phyloP scores from a whole-genome alignment of 2,329 filamentous ascomycete species.

The Fusarium sp. region DNA sequence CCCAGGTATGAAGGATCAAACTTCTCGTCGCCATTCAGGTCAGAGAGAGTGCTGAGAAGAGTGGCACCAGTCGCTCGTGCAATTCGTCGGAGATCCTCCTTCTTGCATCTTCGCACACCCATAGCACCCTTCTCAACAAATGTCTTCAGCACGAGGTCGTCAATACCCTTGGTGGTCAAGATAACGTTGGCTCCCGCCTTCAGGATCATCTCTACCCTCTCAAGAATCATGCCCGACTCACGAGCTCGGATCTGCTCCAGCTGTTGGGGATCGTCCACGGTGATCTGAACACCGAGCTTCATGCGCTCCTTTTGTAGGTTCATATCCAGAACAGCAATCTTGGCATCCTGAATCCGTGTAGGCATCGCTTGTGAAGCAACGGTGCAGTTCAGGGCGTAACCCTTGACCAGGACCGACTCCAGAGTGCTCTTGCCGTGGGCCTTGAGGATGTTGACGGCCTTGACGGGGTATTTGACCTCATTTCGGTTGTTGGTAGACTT shows the following conservation, averaged over 20 bases:
- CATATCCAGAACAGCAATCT: conserved; percentile 97
- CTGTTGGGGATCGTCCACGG: conserved; percentile 96
- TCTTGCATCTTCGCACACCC: conserved; percentile 96
- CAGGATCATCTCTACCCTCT: conserved; percentile 96
- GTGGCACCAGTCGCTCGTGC: conserved; percentile 96
- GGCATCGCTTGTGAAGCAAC: conserved; percentile 98
- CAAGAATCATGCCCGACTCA: conserved; percentile 92
- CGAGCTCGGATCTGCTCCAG: conserved; percentile 96
- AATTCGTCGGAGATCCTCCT: conserved; percentile 96
- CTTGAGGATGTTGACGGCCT: conserved; percentile 98
- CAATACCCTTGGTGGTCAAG: conserved; percentile 97
- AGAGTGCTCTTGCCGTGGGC: conserved; percentile 93
- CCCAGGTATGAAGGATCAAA: conserved; percentile 93
- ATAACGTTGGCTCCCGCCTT: conserved; percentile 97
- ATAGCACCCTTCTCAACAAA: conserved; percentile 96
- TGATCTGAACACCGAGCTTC: conserved; percentile 99
- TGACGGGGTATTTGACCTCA: conserved; percentile 97
- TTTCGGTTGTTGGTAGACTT: conserved; percentile 91
- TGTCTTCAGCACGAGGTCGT: conserved; percentile 93
- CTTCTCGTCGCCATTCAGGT: conserved; percentile 96
- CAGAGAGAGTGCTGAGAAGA: conserved; percentile 90
- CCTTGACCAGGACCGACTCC: conserved; percentile 92
- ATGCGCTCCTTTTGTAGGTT: conserved; percentile 99
- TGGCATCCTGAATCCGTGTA: conserved; percentile 90
- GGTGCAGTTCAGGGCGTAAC: conserved; percentile 98